Evolutionary conservation across 2,329 filamentous ascomycete genomes (phyloP).

Genomic region (Fusarium cicatricum): DNA sequence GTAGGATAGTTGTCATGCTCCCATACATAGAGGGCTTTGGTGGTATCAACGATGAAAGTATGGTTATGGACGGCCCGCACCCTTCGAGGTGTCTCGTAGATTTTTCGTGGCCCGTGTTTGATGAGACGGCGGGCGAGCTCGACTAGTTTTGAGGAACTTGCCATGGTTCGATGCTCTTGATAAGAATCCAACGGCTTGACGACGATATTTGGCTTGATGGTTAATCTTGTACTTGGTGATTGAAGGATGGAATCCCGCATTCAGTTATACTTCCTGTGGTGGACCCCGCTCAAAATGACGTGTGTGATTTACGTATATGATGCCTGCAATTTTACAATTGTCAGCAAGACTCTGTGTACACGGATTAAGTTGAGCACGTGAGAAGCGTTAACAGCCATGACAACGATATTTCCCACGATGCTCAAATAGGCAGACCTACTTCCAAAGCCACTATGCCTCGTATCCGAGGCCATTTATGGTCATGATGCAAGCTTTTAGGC

Average conservation of each 20-base stretch:
- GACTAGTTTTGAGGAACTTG: background rate
- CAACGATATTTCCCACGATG: too few species aligned
- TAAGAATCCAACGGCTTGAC: background rate
- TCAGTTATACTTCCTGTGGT: background rate
- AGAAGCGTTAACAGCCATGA: too few species aligned
- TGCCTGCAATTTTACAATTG: too few species aligned
- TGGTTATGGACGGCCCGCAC: constrained; percentile 47
- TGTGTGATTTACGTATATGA: background rate
- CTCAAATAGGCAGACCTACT: too few species aligned
- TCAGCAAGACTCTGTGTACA: too few species aligned
- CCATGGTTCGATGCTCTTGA: background rate
- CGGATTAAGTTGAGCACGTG: too few species aligned
- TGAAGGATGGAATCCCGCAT: too few species aligned
- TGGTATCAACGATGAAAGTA: constrained; percentile 49
- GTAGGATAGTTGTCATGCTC: constrained; percentile 59
- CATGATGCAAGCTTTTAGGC: too few species aligned
- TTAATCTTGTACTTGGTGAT: background rate
- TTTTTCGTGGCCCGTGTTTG: constrained; percentile 32
- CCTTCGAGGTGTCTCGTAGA: constrained; percentile 39
- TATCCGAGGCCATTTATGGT: too few species aligned
- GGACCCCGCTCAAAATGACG: constrained; percentile 35
- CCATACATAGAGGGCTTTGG: constrained; percentile 51
- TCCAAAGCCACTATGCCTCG: too few species aligned
- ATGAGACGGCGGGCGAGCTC: constrained; percentile 23
- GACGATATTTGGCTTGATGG: background rate